Percentiles rank a stretch among this genome's conserved stretches.
Conservation (phyloP, 2,329 filamentous ascomycete genomes). For the Exophiala oligosperma region DNA sequence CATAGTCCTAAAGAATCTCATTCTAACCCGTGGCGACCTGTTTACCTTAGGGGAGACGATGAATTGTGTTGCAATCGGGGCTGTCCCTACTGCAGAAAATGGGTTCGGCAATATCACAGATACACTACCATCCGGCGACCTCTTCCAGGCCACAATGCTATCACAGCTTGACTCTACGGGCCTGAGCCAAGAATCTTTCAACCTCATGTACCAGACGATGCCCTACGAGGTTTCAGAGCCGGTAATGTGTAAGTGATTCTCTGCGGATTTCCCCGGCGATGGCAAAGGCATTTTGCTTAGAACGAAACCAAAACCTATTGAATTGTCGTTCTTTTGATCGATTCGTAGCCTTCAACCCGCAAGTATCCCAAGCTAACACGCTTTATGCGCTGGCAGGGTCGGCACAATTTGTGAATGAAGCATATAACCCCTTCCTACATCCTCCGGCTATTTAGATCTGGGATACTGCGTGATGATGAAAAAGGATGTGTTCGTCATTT, state of each 20-base stretch:
- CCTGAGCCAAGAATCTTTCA: neutral
- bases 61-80: too few species aligned
- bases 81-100: neutral
- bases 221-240: slow-evolving; percentile 9
- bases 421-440: slow-evolving; percentile 11
- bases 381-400: slow-evolving; percentile 4
- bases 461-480: too few species aligned
- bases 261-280: neutral
- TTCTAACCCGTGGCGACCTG: too few species aligned
- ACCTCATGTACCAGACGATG: slow-evolving; percentile 3
- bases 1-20: too few species aligned
- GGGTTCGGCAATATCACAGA: neutral
- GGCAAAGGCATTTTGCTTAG: too few species aligned
- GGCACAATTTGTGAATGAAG: slow-evolving; percentile 15
- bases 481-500: too few species aligned
- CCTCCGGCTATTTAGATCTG: too few species aligned
- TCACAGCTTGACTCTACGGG: neutral
- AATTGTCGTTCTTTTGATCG: neutral
- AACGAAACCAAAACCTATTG: neutral
- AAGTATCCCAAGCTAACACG: neutral
- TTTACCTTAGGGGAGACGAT: too few species aligned
- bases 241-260: slow-evolving; percentile 5
- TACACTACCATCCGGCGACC: neutral
- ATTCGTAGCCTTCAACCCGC: too few species aligned
- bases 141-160: neutral